These are phyloP conservation scores for Termitomyces sp. DNA, from an alignment of 768 basidiomycete species.

Conservation along the genomic window DNA sequence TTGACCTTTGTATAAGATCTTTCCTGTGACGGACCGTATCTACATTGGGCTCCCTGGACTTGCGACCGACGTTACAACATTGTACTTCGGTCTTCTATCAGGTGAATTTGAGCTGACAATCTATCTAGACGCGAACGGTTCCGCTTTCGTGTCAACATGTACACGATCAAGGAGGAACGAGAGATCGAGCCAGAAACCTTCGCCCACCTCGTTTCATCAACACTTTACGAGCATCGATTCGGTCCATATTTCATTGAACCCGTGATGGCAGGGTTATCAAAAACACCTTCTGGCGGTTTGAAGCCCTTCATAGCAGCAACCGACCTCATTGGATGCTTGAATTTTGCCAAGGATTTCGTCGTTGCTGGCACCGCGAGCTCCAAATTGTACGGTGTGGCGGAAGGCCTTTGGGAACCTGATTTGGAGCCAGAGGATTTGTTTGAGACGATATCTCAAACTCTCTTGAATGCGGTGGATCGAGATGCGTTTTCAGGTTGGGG, in stretches of 20 bases:
- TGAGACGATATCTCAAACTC: slow-evolving; percentile 95
- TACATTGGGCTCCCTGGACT: slow-evolving; percentile 91
- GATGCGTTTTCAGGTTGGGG: slow-evolving; percentile 99
- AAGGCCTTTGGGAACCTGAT: slow-evolving; percentile 98
- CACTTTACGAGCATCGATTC: slow-evolving; percentile 93
- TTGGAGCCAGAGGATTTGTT: slow-evolving; percentile 95
- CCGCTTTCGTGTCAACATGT: slow-evolving; percentile 96
- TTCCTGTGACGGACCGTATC: slow-evolving; percentile 89
- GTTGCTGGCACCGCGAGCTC: slow-evolving; percentile 90
- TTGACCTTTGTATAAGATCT: slow-evolving; percentile 56
- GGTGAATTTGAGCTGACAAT: slow-evolving; percentile 4
- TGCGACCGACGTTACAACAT: slow-evolving; percentile 88
- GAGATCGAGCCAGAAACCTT: slow-evolving; percentile 96
- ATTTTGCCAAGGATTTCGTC: slow-evolving; percentile 95
- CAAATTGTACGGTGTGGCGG: slow-evolving; percentile 95
- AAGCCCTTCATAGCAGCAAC: slow-evolving; percentile 95
- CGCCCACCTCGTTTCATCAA: slow-evolving; percentile 91
- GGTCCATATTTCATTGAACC: slow-evolving; percentile 97
- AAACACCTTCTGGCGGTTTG: slow-evolving; percentile 62
- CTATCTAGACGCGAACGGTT: slow-evolving; percentile 78
- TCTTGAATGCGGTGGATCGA: slow-evolving; percentile 92
- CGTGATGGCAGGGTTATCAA: slow-evolving; percentile 88
- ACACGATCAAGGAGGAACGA: slow-evolving; percentile 98
- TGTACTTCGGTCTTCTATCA: slow-evolving; percentile 42
- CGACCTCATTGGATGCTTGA: slow-evolving; percentile 91